phyloP scores from a whole-genome alignment of 2,329 filamentous ascomycete species.

The Colletotrichum lindemuthianum region DNA sequence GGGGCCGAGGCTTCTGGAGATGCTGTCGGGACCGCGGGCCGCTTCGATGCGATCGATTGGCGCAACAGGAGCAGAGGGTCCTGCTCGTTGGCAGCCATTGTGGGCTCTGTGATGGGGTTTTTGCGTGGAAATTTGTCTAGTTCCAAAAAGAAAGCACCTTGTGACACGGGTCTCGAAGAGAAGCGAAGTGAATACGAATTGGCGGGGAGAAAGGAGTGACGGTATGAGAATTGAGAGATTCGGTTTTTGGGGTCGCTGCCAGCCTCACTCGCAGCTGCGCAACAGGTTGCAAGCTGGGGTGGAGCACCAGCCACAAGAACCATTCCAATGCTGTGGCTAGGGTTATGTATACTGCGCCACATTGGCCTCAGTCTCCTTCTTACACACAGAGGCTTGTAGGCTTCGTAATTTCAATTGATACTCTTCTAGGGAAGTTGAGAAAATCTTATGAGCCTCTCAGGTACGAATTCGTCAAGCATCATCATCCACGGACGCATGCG shows the following conservation, averaged over 20 bases:
- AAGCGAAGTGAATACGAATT: neutral
- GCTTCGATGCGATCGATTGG: slow-evolving; percentile 78
- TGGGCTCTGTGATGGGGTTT: slow-evolving; percentile 31
- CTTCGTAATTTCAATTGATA: neutral
- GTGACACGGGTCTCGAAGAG: neutral
- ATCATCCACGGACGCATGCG: no score
- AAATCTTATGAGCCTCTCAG: no score
- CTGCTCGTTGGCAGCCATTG: slow-evolving; percentile 69
- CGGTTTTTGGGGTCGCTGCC: slow-evolving; percentile 27
- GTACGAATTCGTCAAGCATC: no score
- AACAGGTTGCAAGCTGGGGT: neutral
- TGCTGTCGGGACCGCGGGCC: slow-evolving; percentile 77
- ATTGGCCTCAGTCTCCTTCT: neutral
- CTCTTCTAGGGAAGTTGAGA: neutral
- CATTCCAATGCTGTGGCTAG: neutral
- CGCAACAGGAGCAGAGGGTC: slow-evolving; percentile 88
- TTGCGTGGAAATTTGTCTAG: neutral
- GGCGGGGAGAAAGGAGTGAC: slow-evolving; percentile 4
- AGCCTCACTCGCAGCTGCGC: slow-evolving; percentile 16
- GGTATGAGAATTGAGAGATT: slow-evolving; percentile 7
- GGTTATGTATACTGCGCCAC: neutral
- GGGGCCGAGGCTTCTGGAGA: slow-evolving; percentile 71
- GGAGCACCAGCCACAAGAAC: slow-evolving; percentile 9
- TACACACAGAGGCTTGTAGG: neutral
- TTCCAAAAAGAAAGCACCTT: neutral